These are phyloP conservation scores for Solanum corneliomulleri DNA, from an alignment of 257 asterid genomes.

Conservation along the genomic window DNA sequence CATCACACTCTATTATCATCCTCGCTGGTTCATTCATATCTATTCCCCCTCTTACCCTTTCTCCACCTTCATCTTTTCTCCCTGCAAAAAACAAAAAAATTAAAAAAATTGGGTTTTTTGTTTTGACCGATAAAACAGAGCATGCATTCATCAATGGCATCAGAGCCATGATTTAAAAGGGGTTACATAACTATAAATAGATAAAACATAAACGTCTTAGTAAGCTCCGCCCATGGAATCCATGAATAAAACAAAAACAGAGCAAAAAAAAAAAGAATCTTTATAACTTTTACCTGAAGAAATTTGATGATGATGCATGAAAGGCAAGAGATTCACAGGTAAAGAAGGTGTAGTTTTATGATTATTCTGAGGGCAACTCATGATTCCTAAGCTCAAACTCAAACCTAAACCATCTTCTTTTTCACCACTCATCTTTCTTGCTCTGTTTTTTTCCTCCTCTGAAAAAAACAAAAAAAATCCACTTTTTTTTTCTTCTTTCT, in stretches of 20 bases:
- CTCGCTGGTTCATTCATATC: slow-evolving; percentile 61
- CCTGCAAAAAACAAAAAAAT: slow-evolving; percentile 13
- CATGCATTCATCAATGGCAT: background rate
- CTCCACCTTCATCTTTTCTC: slow-evolving; percentile 32
- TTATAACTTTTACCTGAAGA: slow-evolving; percentile 25
- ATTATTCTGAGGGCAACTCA: slow-evolving; percentile 4
- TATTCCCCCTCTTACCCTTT: slow-evolving; percentile 45
- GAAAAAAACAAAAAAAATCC: background rate
- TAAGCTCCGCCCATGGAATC: background rate
- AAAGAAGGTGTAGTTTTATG: slow-evolving; percentile 19
- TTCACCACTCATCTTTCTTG: slow-evolving; percentile 33
- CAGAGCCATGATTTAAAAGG: background rate
- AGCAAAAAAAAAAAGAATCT: too few species aligned
- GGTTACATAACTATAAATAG: too few species aligned
- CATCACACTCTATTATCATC: slow-evolving; percentile 19
- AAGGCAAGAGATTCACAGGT: slow-evolving; percentile 38
- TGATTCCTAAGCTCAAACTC: slow-evolving; percentile 44
- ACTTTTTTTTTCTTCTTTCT: background rate
- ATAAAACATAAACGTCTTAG: background rate
- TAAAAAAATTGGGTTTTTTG: background rate
- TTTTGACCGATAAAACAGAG: background rate
- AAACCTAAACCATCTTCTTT: slow-evolving; percentile 51
- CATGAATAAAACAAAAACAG: background rate
- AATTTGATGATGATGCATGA: slow-evolving; percentile 16
- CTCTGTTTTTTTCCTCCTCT: background rate